Evolutionary conservation across 169 alveolate species (phyloP).

Genomic region (Cryptosporidium muris): DNA sequence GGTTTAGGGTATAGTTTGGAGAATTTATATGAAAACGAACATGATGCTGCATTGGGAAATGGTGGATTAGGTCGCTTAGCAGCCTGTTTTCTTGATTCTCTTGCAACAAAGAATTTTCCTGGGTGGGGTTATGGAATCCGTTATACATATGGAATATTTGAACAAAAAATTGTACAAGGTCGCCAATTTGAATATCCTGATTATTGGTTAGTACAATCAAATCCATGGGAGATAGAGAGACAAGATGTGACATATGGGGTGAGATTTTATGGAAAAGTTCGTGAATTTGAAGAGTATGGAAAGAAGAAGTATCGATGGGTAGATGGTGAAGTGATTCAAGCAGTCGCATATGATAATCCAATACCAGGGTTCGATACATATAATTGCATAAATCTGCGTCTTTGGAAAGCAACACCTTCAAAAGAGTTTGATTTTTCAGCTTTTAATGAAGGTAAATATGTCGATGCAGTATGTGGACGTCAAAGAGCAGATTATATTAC

Average conservation of each 20-base stretch:
- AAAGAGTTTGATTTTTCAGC: slow-evolving; percentile 91
- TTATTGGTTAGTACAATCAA: slow-evolving; percentile 91
- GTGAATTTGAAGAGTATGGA: slow-evolving; percentile 80
- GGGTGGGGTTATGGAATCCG: slow-evolving; percentile 98
- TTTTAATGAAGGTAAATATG: slow-evolving; percentile 91
- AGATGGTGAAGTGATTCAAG: slow-evolving; percentile 92
- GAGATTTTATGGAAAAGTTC: slow-evolving; percentile 89
- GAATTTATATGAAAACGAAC: slow-evolving; percentile 92
- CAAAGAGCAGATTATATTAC: slow-evolving; percentile 93
- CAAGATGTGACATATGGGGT: slow-evolving; percentile 92
- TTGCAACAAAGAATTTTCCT: slow-evolving; percentile 93
- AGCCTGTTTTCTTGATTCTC: slow-evolving; percentile 95
- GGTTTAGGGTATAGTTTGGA: slow-evolving; percentile 92
- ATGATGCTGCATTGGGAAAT: slow-evolving; percentile 97
- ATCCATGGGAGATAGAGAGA: slow-evolving; percentile 96
- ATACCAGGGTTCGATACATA: slow-evolving; percentile 95
- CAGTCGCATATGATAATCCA: slow-evolving; percentile 96
- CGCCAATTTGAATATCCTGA: slow-evolving; percentile 95
- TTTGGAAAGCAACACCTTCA: slow-evolving; percentile 91
- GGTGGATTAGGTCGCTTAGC: slow-evolving; percentile 98
- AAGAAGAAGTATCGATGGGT: slow-evolving; percentile 86
- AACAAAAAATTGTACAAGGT: slow-evolving; percentile 89
- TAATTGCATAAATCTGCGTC: slow-evolving; percentile 91
- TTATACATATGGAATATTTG: slow-evolving; percentile 95
- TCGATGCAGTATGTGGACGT: slow-evolving; percentile 87